Percentiles rank a stretch among this genome's conserved stretches.
These are phyloP conservation scores for Xerocomellus intermedius DNA, from an alignment of 768 basidiomycete genomes.

Conservation along the genomic window DNA sequence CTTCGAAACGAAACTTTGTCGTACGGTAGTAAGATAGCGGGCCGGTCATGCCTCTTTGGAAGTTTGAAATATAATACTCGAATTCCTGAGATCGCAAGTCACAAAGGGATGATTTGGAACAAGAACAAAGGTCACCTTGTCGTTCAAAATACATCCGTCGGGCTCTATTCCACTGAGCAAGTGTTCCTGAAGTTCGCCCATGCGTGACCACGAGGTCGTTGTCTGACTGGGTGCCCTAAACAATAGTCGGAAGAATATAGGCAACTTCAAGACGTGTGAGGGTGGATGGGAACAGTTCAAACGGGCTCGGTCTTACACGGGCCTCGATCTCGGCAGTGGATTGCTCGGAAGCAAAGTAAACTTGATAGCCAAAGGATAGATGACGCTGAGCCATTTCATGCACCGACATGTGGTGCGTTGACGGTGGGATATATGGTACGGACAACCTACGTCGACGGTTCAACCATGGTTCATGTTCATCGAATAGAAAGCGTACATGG, in stretches of 20 bases:
- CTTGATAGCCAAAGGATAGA: conserved; percentile 66
- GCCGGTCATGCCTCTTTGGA: conserved; percentile 55
- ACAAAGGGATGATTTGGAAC: neutral
- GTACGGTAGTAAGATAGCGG: conserved; percentile 82
- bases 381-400: conserved; percentile 48
- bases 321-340: conserved; percentile 56
- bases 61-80: conserved; percentile 47
- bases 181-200: conserved; percentile 9
- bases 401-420: conserved; percentile 45
- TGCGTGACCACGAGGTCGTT: neutral
- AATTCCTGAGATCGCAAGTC: conserved; percentile 47
- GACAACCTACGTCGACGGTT: conserved; percentile 49
- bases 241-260: conserved; percentile 13
- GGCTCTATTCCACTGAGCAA: conserved; percentile 3
- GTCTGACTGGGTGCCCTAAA: conserved; percentile 7
- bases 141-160: conserved; percentile 17
- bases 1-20: conserved; percentile 55
- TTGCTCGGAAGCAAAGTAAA: conserved; percentile 55
- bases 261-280: conserved; percentile 30
- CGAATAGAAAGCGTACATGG: conserved; percentile 45
- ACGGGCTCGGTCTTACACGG: conserved; percentile 40
- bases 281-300: neutral
- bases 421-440: conserved; percentile 64
- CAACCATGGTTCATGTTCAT: neutral
- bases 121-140: conserved; percentile 11